These are phyloP conservation scores for Fraxinus platypoda DNA, from an alignment of 305 asterid genomes.

Conservation along the genomic window DNA sequence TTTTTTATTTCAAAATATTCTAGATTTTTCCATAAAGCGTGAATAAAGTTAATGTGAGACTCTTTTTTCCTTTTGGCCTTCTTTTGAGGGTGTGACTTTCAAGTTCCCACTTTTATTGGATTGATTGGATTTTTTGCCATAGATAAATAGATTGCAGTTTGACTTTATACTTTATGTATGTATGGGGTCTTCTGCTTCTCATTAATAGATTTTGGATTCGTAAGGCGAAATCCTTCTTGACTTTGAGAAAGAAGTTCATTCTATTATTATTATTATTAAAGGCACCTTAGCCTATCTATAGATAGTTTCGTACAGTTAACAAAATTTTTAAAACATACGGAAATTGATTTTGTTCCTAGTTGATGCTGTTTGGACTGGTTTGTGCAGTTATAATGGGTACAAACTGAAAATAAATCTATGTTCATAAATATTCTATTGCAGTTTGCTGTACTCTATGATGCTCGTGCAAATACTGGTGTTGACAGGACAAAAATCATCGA, in stretches of 20 bases:
- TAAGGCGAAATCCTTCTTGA: not conserved
- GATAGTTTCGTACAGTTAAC: not conserved
- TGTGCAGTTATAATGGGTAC: not conserved
- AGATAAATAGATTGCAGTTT: not conserved
- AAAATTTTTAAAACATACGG: not conserved
- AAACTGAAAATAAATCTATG: not conserved
- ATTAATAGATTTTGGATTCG: not conserved
- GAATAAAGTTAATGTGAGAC: not conserved
- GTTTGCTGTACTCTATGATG: conserved; percentile 87
- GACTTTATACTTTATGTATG: not conserved
- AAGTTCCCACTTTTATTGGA: not conserved
- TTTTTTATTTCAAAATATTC: not conserved
- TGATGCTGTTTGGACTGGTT: not conserved
- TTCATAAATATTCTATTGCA: conserved; percentile 30
- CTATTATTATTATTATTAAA: not conserved
- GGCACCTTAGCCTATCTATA: not conserved
- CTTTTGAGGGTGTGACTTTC: not conserved
- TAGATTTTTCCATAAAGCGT: not conserved
- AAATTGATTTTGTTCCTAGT: not conserved
- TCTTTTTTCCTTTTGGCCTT: not conserved
- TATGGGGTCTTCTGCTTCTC: not conserved
- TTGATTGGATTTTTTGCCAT: not conserved
- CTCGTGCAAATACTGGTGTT: conserved; percentile 93
- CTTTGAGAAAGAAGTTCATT: not conserved
- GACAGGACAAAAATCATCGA: conserved; percentile 70